phyloP scores from a whole-genome alignment of 1,139 yeast genomes.

The Wickerhamiella pararugosa region DNA sequence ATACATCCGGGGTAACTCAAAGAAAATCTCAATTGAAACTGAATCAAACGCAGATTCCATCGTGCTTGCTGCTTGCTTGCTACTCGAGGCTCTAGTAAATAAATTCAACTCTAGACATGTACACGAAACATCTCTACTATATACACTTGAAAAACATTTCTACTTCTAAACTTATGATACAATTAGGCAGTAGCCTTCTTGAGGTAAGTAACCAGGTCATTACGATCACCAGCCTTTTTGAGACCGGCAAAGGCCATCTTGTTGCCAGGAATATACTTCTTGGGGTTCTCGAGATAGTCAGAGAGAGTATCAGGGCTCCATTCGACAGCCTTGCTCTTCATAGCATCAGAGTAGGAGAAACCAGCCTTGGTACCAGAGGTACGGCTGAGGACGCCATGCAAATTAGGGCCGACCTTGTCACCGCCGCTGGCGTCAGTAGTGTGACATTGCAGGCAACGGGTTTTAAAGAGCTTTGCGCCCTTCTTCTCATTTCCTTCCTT shows the following conservation, averaged over 20 bases:
- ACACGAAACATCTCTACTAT: too few species aligned
- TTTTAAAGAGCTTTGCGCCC: slow-evolving; percentile 97
- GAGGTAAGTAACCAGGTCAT: slow-evolving; percentile 88
- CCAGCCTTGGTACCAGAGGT: slow-evolving; percentile 85
- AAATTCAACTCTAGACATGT: too few species aligned
- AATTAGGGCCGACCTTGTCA: slow-evolving; percentile 98
- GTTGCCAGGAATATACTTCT: slow-evolving; percentile 99
- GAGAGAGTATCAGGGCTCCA: slow-evolving; percentile 86
- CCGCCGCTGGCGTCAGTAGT: slow-evolving; percentile 93
- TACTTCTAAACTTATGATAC: not conserved
- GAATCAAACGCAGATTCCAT: too few species aligned
- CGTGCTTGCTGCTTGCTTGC: too few species aligned
- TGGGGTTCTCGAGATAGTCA: slow-evolving; percentile 97
- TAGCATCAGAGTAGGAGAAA: slow-evolving; percentile 93
- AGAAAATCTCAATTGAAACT: too few species aligned
- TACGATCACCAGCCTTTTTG: slow-evolving; percentile 98
- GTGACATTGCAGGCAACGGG: slow-evolving; percentile 99
- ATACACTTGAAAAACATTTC: too few species aligned
- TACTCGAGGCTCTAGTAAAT: too few species aligned
- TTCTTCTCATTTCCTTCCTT: slow-evolving; percentile 69
- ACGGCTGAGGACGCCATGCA: slow-evolving; percentile 90
- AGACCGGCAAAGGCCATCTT: slow-evolving; percentile 99
- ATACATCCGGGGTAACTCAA: too few species aligned
- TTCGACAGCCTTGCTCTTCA: slow-evolving; percentile 83
- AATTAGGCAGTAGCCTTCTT: slow-evolving; percentile 43